Conservation (phyloP, 208 protist species). For the Wallacemonas sp. region DNA sequence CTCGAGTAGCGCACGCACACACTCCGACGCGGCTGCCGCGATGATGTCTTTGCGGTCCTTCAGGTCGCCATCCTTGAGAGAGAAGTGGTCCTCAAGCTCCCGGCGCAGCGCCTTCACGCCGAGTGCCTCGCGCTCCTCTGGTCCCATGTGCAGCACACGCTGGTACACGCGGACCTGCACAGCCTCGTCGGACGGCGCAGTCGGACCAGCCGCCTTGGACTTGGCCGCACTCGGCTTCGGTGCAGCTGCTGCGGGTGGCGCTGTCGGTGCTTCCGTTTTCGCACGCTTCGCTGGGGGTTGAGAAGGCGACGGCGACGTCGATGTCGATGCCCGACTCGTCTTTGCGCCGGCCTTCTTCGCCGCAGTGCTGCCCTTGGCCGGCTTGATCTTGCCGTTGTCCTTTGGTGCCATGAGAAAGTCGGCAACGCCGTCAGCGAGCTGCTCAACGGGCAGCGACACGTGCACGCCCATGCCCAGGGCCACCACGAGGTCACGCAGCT, state of each 20-base stretch:
- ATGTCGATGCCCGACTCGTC: slow-evolving; percentile 8
- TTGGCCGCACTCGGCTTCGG: not conserved
- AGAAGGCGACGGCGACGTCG: not conserved
- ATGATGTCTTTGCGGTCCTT: slow-evolving; percentile 61
- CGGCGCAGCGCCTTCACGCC: slow-evolving; percentile 68
- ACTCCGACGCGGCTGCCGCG: slow-evolving; percentile 62
- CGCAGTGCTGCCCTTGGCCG: not conserved
- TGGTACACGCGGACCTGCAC: slow-evolving; percentile 71
- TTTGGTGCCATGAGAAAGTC: slow-evolving; percentile 67
- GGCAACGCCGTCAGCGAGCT: slow-evolving; percentile 40
- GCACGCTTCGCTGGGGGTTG: slow-evolving; percentile 16
- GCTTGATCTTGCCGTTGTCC: slow-evolving; percentile 21
- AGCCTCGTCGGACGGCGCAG: slow-evolving; percentile 44
- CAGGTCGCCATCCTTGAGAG: slow-evolving; percentile 38
- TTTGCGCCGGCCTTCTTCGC: slow-evolving; percentile 1
- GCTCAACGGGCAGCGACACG: slow-evolving; percentile 31
- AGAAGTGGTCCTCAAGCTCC: slow-evolving; percentile 56
- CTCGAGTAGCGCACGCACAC: slow-evolving; percentile 56
- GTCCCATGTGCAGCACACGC: slow-evolving; percentile 53
- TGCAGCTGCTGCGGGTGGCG: not conserved
- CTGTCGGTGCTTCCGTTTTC: slow-evolving; percentile 8
- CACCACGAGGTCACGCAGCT: slow-evolving; percentile 52
- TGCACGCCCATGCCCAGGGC: slow-evolving; percentile 46
- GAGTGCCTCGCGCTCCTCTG: slow-evolving; percentile 46
- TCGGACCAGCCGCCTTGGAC: not conserved